Evolutionary conservation across 2,329 filamentous ascomycete genomes (phyloP), one percentile per base, ranked within the genome.

Genomic region (Metarhizium anisopliae): DNA sequence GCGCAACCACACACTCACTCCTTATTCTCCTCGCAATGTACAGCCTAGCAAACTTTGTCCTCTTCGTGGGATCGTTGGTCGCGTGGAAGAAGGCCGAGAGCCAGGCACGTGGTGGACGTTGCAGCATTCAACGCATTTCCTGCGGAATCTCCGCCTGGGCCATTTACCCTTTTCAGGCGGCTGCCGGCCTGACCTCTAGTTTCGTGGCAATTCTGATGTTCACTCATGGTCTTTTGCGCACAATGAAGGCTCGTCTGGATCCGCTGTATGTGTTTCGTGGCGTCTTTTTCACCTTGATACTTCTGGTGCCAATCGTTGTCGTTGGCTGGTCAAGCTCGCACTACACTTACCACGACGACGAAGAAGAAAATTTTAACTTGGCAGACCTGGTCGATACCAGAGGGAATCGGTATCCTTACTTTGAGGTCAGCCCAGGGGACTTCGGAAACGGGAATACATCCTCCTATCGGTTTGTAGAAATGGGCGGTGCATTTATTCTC

Each of bases 231-330:
- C n/a, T 59, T 3, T 20, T 45, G 8, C 60, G 55, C 13, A 38
- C 58, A 18, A 51, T 29, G 25, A 55, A 32, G 16, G 38, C 38
- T 38, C 51, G n/a, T 10, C 36, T 53, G 18, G 55, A 58, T 14
- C 54, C 62, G 8, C 45, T 58, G 5, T 68, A 65, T 50, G 52
- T 68, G 55, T 63, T 66, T 25, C 62, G 59, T 2, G 58, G 64
- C 47, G 35, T 63, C n/a, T 53, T 60, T 25, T 57, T 63, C 40
- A 61, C 65, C 6, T 43, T 67, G 6, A 30, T 65, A n/a, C 13
- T 63, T 4, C 55, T 61, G 40, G 38, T 57, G 1, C 56, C 63
- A 7, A 32, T 62, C 25, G 18, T 62, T 2, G 47, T 54, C 18
- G 11, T 62, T 3, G 59, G 58, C 49, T 64, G 60, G 62, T 36